Percentiles rank a stretch among this genome's conserved stretches.
Conservation (phyloP, 768 basidiomycete genomes). For the Jaapia argillacea region DNA sequence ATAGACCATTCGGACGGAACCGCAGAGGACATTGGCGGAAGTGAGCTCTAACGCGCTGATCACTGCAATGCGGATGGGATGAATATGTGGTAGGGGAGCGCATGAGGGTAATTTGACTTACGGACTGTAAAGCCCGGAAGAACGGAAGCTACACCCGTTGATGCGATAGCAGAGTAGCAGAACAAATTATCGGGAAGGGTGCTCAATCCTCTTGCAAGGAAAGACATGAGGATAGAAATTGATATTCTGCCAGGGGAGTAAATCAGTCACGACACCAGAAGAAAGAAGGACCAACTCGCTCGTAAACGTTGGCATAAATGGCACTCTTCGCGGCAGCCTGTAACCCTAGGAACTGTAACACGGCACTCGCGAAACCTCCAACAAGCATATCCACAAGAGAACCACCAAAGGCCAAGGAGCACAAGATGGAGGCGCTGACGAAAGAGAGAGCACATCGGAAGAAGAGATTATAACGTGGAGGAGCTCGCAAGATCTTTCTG, state of each 20-base stretch:
- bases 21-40: slow-evolving; percentile 72
- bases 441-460: slow-evolving; percentile 68
- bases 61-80: slow-evolving; percentile 29
- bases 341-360: slow-evolving; percentile 72
- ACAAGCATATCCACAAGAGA: slow-evolving; percentile 79
- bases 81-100: neutral
- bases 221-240: slow-evolving; percentile 75
- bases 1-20: slow-evolving; percentile 76
- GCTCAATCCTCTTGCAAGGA: slow-evolving; percentile 69
- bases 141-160: slow-evolving; percentile 84
- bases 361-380: slow-evolving; percentile 55
- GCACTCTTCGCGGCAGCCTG: slow-evolving; percentile 78
- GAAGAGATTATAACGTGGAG: slow-evolving; percentile 59
- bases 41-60: slow-evolving; percentile 74
- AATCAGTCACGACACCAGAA: neutral
- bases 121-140: slow-evolving; percentile 80
- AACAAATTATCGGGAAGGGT: slow-evolving; percentile 67
- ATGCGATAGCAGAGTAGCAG: slow-evolving; percentile 87
- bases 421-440: slow-evolving; percentile 70
- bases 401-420: slow-evolving; percentile 74
- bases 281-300: slow-evolving; percentile 40
- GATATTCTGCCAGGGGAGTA: slow-evolving; percentile 47
- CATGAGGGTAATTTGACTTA: slow-evolving; percentile 24
- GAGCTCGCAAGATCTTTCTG: slow-evolving; percentile 48
- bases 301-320: slow-evolving; percentile 92